phyloP scores from a whole-genome alignment of 257 asterid species.

The Solanum medicagineum region DNA sequence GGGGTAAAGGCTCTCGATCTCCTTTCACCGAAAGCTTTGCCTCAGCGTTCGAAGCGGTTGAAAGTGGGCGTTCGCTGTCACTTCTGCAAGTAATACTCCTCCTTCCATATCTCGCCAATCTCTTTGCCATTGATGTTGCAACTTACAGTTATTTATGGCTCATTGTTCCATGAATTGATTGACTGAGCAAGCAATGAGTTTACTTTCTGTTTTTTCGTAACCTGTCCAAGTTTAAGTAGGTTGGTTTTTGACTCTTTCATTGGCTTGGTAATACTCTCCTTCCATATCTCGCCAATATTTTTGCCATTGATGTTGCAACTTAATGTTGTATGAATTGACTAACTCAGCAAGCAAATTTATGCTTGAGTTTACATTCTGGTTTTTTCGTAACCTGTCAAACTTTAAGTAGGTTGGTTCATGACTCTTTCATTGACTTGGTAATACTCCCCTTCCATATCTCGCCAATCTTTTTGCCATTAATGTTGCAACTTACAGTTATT shows the following conservation, averaged over 20 bases:
- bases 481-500: background rate
- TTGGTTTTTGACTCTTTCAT: background rate
- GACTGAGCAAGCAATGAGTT: background rate
- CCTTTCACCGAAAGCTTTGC: conserved; percentile 33
- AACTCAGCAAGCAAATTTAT: background rate
- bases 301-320: background rate
- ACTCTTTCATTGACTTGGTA: conserved; percentile 7
- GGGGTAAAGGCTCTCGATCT: no score
- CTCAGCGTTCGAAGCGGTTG: conserved; percentile 34
- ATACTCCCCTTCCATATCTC: background rate
- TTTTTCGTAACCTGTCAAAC: background rate
- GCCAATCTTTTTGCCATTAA: background rate
- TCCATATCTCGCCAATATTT: background rate
- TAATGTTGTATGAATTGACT: background rate
- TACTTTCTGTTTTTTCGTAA: background rate
- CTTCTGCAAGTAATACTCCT: conserved; percentile 57
- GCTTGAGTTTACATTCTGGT: background rate
- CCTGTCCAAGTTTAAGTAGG: background rate
- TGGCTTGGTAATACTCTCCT: conserved; percentile 7
- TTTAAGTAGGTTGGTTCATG: background rate
- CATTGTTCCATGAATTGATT: background rate
- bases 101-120: background rate
- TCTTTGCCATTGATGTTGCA: background rate
- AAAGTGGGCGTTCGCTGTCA: conserved; percentile 69
- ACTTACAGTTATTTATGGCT: no score